Conservation (phyloP, 2,329 filamentous ascomycete genomes). For the Hymenoscyphus scutula region DNA sequence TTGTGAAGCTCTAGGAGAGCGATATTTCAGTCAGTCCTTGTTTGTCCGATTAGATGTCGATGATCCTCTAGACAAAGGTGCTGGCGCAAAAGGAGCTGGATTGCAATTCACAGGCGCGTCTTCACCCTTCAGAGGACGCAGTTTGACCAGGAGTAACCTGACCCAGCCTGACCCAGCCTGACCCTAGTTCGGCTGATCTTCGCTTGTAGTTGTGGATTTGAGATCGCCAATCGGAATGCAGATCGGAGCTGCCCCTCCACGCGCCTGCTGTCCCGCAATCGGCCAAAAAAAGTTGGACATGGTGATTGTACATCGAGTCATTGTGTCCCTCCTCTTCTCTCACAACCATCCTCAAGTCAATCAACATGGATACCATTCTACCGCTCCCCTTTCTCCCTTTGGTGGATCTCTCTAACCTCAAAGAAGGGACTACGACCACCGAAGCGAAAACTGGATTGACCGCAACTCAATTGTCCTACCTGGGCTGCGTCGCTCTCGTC, state of each 20-base stretch:
- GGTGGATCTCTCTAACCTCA: conserved; percentile 44
- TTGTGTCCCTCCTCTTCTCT: conserved; percentile 8
- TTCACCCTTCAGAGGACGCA: not conserved
- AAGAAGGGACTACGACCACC: conserved; percentile 44
- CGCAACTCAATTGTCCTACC: conserved; percentile 55
- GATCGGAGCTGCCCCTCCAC: conserved; percentile 6
- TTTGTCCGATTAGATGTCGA: not conserved
- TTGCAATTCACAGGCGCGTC: not conserved
- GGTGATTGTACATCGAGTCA: conserved; percentile 16
- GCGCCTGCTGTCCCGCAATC: conserved; percentile 6
- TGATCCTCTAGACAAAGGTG: not conserved
- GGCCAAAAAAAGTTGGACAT: conserved; percentile 17
- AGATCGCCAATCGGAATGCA: not conserved
- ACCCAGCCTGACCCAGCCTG: too few species aligned
- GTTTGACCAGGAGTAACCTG: not conserved
- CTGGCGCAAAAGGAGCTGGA: not conserved
- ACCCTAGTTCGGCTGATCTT: not conserved
- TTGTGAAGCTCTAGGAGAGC: not conserved
- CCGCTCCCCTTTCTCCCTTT: conserved; percentile 62
- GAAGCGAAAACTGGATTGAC: conserved; percentile 54
- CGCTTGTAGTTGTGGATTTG: not conserved
- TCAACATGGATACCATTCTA: conserved; percentile 61
- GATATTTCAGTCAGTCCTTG: not conserved
- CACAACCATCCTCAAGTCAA: conserved; percentile 7
- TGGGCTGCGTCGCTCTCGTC: conserved; percentile 58